Evolutionary conservation across 1,139 yeast species (phyloP).

Genomic region (Kodamaea fungicola): DNA sequence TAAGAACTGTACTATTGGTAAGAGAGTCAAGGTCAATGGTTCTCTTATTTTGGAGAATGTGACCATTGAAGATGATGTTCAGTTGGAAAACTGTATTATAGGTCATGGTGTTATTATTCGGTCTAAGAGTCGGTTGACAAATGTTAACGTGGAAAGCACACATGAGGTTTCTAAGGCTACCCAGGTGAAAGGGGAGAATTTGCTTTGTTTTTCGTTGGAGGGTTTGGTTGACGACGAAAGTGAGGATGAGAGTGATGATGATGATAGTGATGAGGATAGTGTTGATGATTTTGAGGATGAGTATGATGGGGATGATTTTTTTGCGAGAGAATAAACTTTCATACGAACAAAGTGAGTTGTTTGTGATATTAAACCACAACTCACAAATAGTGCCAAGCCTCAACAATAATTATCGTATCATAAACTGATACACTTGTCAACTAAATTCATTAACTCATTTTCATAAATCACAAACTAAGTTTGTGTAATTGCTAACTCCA

Average conservation of each 20-base stretch:
- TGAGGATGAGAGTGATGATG: conserved; percentile 21
- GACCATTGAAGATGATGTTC: conserved; percentile 75
- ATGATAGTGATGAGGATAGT: conserved; percentile 18
- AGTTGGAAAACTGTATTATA: conserved; percentile 82
- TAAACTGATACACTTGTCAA: too few species aligned
- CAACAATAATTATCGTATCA: too few species aligned
- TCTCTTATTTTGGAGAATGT: conserved; percentile 75
- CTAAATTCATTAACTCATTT: too few species aligned
- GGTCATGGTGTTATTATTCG: conserved; percentile 67
- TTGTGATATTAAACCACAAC: too few species aligned
- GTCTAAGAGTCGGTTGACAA: conserved; percentile 57
- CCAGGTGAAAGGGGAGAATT: conserved; percentile 77
- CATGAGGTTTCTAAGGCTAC: conserved; percentile 62
- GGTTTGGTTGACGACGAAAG: conserved; percentile 38
- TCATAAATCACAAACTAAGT: too few species aligned
- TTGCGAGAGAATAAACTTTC: conserved; percentile 14
- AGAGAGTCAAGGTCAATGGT: conserved; percentile 83
- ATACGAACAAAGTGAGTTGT: too few species aligned
- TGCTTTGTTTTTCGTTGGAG: conserved; percentile 62
- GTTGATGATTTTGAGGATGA: conserved; percentile 35
- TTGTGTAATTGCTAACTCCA: too few species aligned
- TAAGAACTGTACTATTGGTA: conserved; percentile 72
- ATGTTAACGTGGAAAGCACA: conserved; percentile 82
- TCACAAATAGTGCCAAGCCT: too few species aligned
- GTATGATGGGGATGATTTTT: conserved; percentile 43